These are phyloP conservation scores for Candida cerambycidarum DNA, from an alignment of 805 yeast genomes.

Conservation along the genomic window DNA sequence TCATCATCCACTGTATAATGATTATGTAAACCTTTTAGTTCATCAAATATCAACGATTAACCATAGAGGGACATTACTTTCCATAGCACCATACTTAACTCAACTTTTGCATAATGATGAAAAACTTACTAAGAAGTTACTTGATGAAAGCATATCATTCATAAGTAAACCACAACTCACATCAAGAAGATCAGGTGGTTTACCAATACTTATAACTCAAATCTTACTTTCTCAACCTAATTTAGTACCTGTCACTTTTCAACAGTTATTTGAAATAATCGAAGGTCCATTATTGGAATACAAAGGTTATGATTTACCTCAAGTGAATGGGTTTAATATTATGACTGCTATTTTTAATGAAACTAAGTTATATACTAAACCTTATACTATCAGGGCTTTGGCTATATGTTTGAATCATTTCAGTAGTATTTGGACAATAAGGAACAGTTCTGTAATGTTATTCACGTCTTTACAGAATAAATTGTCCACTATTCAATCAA, in stretches of 20 bases:
- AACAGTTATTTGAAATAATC: slow-evolving; percentile 55
- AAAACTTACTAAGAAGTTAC: slow-evolving; percentile 8
- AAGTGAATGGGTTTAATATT: slow-evolving; percentile 91
- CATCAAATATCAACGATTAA: slow-evolving; percentile 71
- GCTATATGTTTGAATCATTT: slow-evolving; percentile 62
- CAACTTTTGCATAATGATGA: not conserved
- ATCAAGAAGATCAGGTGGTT: slow-evolving; percentile 89
- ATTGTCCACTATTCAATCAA: slow-evolving; percentile 70
- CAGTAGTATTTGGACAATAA: slow-evolving; percentile 76
- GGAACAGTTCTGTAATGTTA: slow-evolving; percentile 92
- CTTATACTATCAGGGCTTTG: slow-evolving; percentile 60
- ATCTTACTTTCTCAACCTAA: slow-evolving; percentile 52
- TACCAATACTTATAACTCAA: slow-evolving; percentile 78
- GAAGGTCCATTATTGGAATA: slow-evolving; percentile 40
- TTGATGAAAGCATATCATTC: slow-evolving; percentile 51
- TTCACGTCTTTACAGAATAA: slow-evolving; percentile 82
- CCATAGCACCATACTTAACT: slow-evolving; percentile 79
- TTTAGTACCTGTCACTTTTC: slow-evolving; percentile 51
- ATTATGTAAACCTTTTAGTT: slow-evolving; percentile 57
- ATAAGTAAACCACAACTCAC: slow-evolving; percentile 65
- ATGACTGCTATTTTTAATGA: slow-evolving; percentile 74
- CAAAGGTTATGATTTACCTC: slow-evolving; percentile 67
- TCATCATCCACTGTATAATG: slow-evolving; percentile 16
- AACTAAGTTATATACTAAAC: slow-evolving; percentile 55
- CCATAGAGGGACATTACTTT: slow-evolving; percentile 90